Evolutionary conservation across 371 early-diverging fungal species (phyloP).

Genomic region (Synchytrium microbalum): DNA sequence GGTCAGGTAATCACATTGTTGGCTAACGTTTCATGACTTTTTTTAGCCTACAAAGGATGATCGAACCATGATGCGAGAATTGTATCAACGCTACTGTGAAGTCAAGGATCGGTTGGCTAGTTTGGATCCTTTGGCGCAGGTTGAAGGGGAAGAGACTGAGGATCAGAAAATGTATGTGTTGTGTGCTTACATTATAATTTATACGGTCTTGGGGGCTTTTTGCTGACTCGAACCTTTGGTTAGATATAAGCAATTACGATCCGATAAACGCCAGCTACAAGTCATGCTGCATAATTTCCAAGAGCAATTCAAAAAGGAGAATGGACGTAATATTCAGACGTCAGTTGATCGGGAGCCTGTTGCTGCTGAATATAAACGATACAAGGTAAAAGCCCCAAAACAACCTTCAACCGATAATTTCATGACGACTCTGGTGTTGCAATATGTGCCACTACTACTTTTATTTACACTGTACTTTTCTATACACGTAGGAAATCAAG

Average conservation of each 20-base stretch:
- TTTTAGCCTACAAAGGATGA: slow-evolving; percentile 15
- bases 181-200: too few relatives aligned
- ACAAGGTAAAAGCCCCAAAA: slow-evolving; percentile 20
- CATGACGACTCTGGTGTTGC: too few relatives aligned
- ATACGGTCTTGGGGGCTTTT: too few relatives aligned
- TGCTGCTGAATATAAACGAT: slow-evolving; percentile 23
- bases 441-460: too few relatives aligned
- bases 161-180: neutral
- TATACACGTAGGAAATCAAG: slow-evolving; percentile 1
- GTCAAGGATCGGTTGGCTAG: slow-evolving; percentile 10
- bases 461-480: too few relatives aligned
- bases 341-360: slow-evolving; percentile 28
- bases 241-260: slow-evolving; percentile 1
- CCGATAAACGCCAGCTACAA: slow-evolving; percentile 31
- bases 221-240: too few relatives aligned
- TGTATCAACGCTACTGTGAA: slow-evolving; percentile 21
- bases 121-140: neutral
- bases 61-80: slow-evolving; percentile 18
- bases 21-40: neutral
- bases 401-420: too few relatives aligned
- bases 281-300: slow-evolving; percentile 24
- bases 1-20: too few relatives aligned
- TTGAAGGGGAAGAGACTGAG: neutral
- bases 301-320: slow-evolving; percentile 22
- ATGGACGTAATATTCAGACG: slow-evolving; percentile 24